Conservation (phyloP, 352 stramenopile species). For the Phytophthora multivora region DNA sequence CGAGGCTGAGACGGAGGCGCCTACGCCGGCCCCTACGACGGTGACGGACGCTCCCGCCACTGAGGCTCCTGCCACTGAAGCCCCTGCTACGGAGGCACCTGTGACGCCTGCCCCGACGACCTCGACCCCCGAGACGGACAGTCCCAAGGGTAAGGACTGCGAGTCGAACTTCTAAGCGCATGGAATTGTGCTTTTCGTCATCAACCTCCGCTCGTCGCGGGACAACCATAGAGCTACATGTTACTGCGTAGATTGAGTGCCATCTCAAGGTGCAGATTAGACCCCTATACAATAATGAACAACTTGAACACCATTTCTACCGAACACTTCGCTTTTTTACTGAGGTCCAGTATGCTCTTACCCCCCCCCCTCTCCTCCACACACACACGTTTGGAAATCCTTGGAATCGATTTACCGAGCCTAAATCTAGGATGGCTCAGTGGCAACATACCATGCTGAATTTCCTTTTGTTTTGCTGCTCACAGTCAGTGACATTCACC, state of each 20-base stretch:
- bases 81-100: background rate
- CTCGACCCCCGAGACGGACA: background rate
- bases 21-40: conserved; percentile 12
- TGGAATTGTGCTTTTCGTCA: background rate
- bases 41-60: conserved; percentile 10
- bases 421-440: too few species aligned
- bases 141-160: conserved; percentile 26
- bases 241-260: conserved; percentile 31
- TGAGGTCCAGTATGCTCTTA: too few species aligned
- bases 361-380: too few species aligned
- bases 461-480: too few species aligned
- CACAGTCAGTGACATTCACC: too few species aligned
- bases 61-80: background rate
- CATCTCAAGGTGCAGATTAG: conserved; percentile 26
- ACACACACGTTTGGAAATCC: too few species aligned
- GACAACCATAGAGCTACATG: conserved; percentile 13
- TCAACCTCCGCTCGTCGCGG: too few species aligned
- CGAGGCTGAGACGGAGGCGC: conserved; percentile 14
- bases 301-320: conserved; percentile 21
- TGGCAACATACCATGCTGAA: too few species aligned
- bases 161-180: conserved; percentile 25
- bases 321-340: background rate
- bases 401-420: too few species aligned
- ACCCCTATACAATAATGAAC: conserved; percentile 33
- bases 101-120: conserved; percentile 5